Evolutionary conservation across 768 basidiomycete genomes (phyloP), one percentile per base, ranked within the genome.

Genomic region (Boletus subcaerulescens): DNA sequence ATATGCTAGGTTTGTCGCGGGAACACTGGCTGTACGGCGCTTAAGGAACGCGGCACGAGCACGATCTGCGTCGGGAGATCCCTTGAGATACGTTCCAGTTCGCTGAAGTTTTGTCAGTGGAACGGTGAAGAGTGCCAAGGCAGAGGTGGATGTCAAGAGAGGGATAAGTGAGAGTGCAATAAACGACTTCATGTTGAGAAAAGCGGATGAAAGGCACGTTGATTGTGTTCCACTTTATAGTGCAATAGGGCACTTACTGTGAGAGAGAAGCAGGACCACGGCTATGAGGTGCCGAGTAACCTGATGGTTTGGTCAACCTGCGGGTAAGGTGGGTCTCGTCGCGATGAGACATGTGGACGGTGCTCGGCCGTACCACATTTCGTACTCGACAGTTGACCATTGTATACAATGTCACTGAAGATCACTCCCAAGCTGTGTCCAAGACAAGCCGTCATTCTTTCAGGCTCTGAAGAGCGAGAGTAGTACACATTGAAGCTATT

Each of bases 21-120:
- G 60, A 11, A 64, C 48, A 41, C 29, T 13, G 10, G 24, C 8
- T 20, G 26, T 24, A 31, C 45, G 40, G 17, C 18, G 29, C 52
- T 59, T 53, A 9, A 65, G 33, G 22, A 50, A 33, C 3, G 52
- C 45, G 1, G 58, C 59, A 48, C 65, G 59, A 45, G 56, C 53
- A 52, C 64, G 60, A 48, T 56, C 55, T 17, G 62, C 57, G 10
- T 64, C 57, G 15, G 61, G 39, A 29, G 51, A 57, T 9, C 64
- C 56, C 29, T 56, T 53, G 57, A 60, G 62, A 41, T 60, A 60
- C 14, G 55, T 24, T 24, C 62, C 58, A 5, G 46, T 35, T 22
- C 46, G 51, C 20, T 54, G 40, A 24, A 64, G 31, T 45, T 55
- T 66, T 4, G 43, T 54, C 43, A 69, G 31, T 4, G 60, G 53